Evolutionary conservation across 106 monocot genomes (phyloP).

Genomic region (Allium fistulosum): DNA sequence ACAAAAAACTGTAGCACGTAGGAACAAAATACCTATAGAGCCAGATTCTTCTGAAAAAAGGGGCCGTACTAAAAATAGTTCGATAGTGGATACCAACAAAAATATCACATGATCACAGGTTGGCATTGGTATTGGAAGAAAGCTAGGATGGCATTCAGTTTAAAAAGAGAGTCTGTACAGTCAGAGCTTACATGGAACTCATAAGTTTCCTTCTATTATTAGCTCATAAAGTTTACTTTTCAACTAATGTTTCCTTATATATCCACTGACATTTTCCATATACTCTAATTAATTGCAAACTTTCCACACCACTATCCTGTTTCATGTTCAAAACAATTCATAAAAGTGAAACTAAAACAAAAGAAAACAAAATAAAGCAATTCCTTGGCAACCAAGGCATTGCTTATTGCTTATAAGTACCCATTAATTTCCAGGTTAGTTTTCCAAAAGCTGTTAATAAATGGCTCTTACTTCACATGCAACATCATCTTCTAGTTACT

Average conservation of each 20-base stretch:
- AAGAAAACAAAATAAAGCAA: not conserved
- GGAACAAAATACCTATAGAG: too few species aligned
- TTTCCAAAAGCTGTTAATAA: not conserved
- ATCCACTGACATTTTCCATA: not conserved
- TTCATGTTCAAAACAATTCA: not conserved
- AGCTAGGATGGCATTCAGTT: not conserved
- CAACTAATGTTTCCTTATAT: not conserved
- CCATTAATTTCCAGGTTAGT: not conserved
- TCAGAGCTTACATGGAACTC: conserved; percentile 7
- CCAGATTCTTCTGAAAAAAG: too few species aligned
- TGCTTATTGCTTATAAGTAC: not conserved
- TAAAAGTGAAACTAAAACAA: not conserved
- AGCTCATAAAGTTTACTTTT: not conserved
- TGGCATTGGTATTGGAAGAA: conserved; percentile 1
- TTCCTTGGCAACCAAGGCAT: conserved; percentile 5
- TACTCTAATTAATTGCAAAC: not conserved
- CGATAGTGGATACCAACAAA: too few species aligned
- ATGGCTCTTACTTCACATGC: conserved; percentile 6
- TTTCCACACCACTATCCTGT: not conserved
- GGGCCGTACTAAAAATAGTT: too few species aligned
- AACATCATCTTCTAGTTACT: not conserved
- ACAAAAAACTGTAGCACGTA: too few species aligned
- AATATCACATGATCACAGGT: not conserved
- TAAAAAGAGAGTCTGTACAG: not conserved
- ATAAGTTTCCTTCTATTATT: not conserved